Percentiles rank a stretch among this genome's conserved stretches.
Conservation (phyloP, 148 eudicot genomes). For the Diospyros kaki region DNA sequence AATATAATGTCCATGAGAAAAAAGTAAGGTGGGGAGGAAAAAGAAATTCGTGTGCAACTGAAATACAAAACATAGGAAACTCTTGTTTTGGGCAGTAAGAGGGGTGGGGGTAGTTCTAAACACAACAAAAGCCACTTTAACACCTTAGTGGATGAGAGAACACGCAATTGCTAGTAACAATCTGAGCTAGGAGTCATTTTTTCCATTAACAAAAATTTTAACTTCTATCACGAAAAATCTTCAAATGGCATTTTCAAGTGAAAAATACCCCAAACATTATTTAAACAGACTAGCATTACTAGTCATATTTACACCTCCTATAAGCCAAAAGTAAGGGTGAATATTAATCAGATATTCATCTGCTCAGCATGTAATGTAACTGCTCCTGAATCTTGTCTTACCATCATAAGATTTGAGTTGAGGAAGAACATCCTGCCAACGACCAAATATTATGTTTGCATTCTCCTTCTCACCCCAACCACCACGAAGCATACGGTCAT, state of each 20-base stretch:
- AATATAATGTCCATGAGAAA: too few relatives aligned
- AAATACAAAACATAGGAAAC: neutral
- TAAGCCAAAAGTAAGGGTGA: neutral
- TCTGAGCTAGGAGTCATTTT: neutral
- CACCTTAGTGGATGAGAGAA: neutral
- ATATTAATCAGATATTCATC: neutral
- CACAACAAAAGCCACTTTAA: neutral
- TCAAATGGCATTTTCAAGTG: neutral
- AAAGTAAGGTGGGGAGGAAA: too few relatives aligned
- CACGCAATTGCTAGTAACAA: neutral
- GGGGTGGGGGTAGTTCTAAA: constrained; percentile 1
- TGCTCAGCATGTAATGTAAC: constrained; percentile 1
- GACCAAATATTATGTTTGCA: constrained; percentile 83
- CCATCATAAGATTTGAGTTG: constrained; percentile 83
- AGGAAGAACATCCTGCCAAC: constrained; percentile 90
- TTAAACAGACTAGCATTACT: neutral
- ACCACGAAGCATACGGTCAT: constrained; percentile 67
- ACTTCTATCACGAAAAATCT: neutral
- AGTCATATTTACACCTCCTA: neutral
- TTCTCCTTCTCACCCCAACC: constrained; percentile 93
- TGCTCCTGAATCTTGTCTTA: constrained; percentile 25
- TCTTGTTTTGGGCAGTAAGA: neutral
- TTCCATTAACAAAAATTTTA: neutral
- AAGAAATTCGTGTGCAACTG: neutral
- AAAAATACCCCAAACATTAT: neutral